Percentiles rank a stretch among this genome's conserved stretches.
Evolutionary conservation across 2,329 filamentous ascomycete genomes (phyloP).

Genomic region (Aureobasidium sp.): DNA sequence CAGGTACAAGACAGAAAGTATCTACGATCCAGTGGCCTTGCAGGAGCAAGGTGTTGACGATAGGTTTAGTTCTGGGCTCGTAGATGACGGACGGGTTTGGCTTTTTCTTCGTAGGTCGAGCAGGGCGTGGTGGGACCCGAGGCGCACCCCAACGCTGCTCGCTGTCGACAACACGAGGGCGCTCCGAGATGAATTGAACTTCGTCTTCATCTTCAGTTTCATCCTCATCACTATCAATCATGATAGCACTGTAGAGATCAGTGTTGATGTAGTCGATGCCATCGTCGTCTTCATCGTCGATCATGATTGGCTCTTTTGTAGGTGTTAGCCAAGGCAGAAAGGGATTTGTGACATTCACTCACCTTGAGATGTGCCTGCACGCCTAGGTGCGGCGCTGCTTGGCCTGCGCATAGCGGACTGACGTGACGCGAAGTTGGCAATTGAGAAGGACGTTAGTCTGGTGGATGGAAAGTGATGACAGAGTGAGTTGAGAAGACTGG

Average conservation of each 20-base stretch:
- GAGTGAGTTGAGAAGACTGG: background rate
- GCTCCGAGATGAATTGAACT: background rate
- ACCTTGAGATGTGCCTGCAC: background rate
- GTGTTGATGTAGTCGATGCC: background rate
- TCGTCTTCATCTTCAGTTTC: slow-evolving; percentile 14
- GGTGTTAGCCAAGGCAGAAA: background rate
- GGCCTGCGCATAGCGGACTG: background rate
- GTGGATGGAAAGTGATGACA: background rate
- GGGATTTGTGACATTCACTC: background rate
- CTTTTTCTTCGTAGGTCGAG: background rate
- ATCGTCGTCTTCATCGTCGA: background rate
- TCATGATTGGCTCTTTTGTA: background rate
- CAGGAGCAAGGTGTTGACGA: background rate
- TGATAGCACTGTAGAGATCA: background rate
- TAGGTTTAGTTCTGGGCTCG: background rate
- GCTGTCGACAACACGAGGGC: background rate
- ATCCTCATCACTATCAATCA: slow-evolving; percentile 6
- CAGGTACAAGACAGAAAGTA: background rate
- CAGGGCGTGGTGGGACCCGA: background rate
- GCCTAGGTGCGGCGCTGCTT: background rate
- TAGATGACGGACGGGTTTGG: background rate
- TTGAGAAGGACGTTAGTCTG: background rate
- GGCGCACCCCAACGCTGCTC: background rate
- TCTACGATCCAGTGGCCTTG: background rate
- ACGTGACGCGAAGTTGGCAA: background rate